A percentile compares a stretch with the other conserved stretches of the same genome.
Evolutionary conservation across 164 flowering plant species (phyloP).

Genomic region (Aristolochia californica): DNA sequence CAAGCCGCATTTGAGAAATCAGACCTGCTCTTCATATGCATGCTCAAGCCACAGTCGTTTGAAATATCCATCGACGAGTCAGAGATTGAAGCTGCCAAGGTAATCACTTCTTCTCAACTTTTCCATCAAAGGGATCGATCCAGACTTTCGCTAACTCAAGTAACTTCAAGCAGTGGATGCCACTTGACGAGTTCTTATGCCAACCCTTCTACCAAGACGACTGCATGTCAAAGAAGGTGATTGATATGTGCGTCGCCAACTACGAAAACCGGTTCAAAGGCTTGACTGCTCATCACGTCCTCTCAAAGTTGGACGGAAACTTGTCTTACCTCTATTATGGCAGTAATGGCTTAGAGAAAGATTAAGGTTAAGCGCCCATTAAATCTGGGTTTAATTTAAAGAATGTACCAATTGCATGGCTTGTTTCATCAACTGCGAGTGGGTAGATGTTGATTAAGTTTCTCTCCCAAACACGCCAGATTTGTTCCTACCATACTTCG

Average conservation of each 20-base stretch:
- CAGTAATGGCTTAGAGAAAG: too few species aligned
- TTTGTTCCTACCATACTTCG: too few species aligned
- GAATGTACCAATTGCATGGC: neutral
- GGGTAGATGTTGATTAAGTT: too few species aligned
- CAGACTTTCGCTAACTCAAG: too few species aligned
- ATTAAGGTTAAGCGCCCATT: too few species aligned
- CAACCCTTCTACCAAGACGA: constrained; percentile 46
- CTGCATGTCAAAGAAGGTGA: constrained; percentile 34
- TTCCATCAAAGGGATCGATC: neutral
- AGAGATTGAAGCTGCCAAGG: constrained; percentile 63
- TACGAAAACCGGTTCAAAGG: constrained; percentile 28
- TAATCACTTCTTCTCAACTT: constrained; percentile 2
- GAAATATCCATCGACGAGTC: constrained; percentile 41
- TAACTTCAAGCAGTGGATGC: constrained; percentile 42
- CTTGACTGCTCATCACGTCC: constrained; percentile 30
- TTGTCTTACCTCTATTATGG: constrained; percentile 35
- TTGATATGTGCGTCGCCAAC: constrained; percentile 35
- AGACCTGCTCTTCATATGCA: constrained; percentile 58
- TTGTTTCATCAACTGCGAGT: too few species aligned
- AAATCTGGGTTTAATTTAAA: too few species aligned
- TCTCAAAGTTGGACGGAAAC: constrained; percentile 51
- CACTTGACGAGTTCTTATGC: constrained; percentile 32
- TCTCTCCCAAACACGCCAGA: too few species aligned
- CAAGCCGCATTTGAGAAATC: constrained; percentile 51
- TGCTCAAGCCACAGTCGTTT: constrained; percentile 48